These are phyloP conservation scores for Austroboletus novae-zelandiae DNA, from an alignment of 1,284 basidiomycete genomes.

Conservation along the genomic window DNA sequence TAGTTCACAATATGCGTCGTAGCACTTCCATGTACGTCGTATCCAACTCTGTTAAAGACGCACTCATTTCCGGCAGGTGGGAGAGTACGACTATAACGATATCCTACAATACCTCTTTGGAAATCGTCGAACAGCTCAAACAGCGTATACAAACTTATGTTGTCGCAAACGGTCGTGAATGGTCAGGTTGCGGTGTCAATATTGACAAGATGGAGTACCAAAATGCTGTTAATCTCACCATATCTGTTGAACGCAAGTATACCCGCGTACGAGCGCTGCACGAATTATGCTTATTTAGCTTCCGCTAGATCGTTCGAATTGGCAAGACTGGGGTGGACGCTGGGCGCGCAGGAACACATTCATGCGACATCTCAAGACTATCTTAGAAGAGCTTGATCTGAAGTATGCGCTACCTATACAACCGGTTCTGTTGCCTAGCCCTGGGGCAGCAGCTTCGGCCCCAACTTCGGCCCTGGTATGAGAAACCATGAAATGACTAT, in stretches of 20 bases:
- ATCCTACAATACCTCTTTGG: conserved; percentile 64
- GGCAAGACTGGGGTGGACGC: conserved; percentile 85
- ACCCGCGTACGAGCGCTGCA: neutral
- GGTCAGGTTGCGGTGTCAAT: conserved; percentile 59
- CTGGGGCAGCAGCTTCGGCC: too few species aligned
- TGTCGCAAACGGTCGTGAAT: conserved; percentile 68
- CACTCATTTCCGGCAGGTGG: conserved; percentile 51
- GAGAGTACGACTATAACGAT: conserved; percentile 68
- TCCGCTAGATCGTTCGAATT: conserved; percentile 66
- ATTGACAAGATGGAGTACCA: conserved; percentile 79
- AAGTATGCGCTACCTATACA: conserved; percentile 70
- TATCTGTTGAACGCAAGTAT: conserved; percentile 74
- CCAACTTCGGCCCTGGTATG: too few species aligned
- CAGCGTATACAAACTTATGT: conserved; percentile 61
- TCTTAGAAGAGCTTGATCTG: conserved; percentile 71
- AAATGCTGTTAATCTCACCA: conserved; percentile 63
- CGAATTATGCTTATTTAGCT: conserved; percentile 11
- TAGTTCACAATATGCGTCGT: conserved; percentile 77
- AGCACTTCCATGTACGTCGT: conserved; percentile 65
- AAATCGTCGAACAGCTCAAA: conserved; percentile 67
- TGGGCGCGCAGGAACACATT: conserved; percentile 70
- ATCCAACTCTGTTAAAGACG: conserved; percentile 2
- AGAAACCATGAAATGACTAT: neutral
- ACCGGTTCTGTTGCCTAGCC: conserved; percentile 56
- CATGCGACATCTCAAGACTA: conserved; percentile 68